A percentile compares a stretch with the other conserved stretches of the same genome.
Evolutionary conservation across 305 asterid species (phyloP).

Genomic region (Fraxinus greggii): DNA sequence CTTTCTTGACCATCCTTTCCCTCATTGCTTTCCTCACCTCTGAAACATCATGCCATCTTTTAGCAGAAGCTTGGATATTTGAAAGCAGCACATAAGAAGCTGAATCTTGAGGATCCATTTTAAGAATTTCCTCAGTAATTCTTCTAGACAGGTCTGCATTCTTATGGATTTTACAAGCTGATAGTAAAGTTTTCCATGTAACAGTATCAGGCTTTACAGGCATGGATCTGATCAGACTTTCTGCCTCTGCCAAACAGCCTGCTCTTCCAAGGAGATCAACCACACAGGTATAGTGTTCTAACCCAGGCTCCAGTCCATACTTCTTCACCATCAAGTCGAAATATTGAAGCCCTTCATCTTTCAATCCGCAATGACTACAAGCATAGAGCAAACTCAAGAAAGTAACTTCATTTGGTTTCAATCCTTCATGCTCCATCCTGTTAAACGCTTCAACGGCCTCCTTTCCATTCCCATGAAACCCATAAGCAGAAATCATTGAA

Average conservation of each 20-base stretch:
- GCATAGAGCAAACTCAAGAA: conserved; percentile 81
- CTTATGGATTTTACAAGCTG: conserved; percentile 76
- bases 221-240: conserved; percentile 67
- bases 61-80: conserved; percentile 60
- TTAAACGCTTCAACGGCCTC: conserved; percentile 62
- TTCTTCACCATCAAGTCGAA: conserved; percentile 53
- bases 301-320: conserved; percentile 55
- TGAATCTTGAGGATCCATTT: conserved; percentile 64
- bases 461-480: conserved; percentile 81
- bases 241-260: conserved; percentile 78
- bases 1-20: conserved; percentile 66
- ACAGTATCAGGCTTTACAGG: conserved; percentile 59
- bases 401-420: conserved; percentile 64
- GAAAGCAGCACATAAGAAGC: conserved; percentile 81
- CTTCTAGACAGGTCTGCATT: conserved; percentile 62
- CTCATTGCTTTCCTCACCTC: conserved; percentile 62
- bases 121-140: conserved; percentile 57
- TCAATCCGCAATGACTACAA: conserved; percentile 87
- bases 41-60: conserved; percentile 62
- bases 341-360: conserved; percentile 63
- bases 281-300: conserved; percentile 81
- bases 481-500: conserved; percentile 90
- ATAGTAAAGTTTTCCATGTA: conserved; percentile 75
- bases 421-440: conserved; percentile 56
- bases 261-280: conserved; percentile 89